phyloP scores from a whole-genome alignment of 1,284 basidiomycete species.

The Microbotryomycetes sp. region DNA sequence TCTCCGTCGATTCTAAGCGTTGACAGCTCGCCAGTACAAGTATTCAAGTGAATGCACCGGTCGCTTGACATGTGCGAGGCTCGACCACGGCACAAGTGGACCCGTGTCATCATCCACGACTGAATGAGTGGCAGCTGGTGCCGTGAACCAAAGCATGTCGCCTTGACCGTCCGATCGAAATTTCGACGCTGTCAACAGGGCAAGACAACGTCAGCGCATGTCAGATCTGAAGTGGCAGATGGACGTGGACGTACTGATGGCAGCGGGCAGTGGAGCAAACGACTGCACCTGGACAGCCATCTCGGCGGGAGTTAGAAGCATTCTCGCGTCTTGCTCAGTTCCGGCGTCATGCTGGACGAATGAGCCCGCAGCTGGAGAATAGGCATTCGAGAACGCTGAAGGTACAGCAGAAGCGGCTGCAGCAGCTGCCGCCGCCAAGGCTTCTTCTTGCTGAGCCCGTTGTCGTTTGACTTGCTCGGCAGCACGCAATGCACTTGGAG shows the following conservation, averaged over 20 bases:
- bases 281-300: constrained; percentile 16
- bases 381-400: not conserved
- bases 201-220: not conserved
- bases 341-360: not conserved
- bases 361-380: not conserved
- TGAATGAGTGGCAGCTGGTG: constrained; percentile 4
- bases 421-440: not conserved
- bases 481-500: not conserved
- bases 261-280: constrained; percentile 25
- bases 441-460: not conserved
- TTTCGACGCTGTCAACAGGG: constrained; percentile 21
- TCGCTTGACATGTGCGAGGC: not conserved
- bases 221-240: not conserved
- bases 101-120: not conserved
- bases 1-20: not conserved
- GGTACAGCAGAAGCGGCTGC: not conserved
- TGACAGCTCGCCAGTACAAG: constrained; percentile 22
- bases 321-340: too few species aligned
- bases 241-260: constrained; percentile 19
- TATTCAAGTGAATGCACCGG: constrained; percentile 31
- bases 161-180: constrained; percentile 29
- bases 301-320: not conserved
- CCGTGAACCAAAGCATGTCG: constrained; percentile 36
- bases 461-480: not conserved
- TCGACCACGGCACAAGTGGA: too few species aligned